Conservation (phyloP, 140 eudicot genomes). For the Cichorium intybus region DNA sequence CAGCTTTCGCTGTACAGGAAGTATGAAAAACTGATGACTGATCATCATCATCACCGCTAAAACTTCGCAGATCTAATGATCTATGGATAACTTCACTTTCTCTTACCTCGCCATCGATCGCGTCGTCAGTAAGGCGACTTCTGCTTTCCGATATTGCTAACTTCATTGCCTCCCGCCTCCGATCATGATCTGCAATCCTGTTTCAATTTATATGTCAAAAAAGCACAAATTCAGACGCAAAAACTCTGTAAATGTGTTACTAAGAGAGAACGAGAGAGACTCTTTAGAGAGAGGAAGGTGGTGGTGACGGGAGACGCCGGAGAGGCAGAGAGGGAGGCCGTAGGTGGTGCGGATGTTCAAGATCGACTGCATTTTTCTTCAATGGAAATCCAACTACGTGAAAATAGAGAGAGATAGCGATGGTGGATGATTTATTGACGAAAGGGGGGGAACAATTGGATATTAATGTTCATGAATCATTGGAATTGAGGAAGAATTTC, state of each 20-base stretch:
- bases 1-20: conserved; percentile 51
- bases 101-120: conserved; percentile 21
- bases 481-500: conserved; percentile 4
- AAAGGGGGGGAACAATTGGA: neutral
- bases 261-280: conserved; percentile 18
- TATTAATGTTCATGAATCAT: neutral
- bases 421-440: neutral
- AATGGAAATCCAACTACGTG: conserved; percentile 3
- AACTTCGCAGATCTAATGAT: conserved; percentile 25
- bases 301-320: conserved; percentile 40
- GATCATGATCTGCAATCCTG: conserved; percentile 70
- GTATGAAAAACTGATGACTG: conserved; percentile 14
- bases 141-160: conserved; percentile 3
- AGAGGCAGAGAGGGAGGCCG: conserved; percentile 56
- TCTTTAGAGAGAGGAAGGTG: conserved; percentile 35
- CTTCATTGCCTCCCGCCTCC: conserved; percentile 48
- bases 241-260: neutral
- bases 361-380: conserved; percentile 42
- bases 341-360: conserved; percentile 30
- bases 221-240: neutral
- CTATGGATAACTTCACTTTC: conserved; percentile 7
- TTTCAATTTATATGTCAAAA: too few species aligned
- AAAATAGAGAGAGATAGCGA: neutral
- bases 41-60: conserved; percentile 19
- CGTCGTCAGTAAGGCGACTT: neutral